Base-by-base conservation (phyloP, 1,139 yeast species). In the Geotrichum macrosporum region DNA sequence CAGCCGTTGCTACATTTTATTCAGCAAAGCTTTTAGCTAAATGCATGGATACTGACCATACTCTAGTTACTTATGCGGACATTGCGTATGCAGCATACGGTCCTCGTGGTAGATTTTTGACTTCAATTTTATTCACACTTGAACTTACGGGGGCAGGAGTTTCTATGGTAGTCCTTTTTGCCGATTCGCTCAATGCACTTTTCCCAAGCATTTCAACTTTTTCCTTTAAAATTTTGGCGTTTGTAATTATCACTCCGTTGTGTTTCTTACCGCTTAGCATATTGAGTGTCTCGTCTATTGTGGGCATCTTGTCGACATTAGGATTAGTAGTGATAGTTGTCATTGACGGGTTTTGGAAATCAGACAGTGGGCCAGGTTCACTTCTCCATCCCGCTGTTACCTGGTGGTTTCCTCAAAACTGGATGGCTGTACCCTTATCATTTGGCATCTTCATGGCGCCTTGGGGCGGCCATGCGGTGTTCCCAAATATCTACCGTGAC, bases 381-480 rank as follows among this genome's bases (percentile, higher is more conserved):
- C 67, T 85, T 35, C 54, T 79, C 5, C 60, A 70, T 18, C 83
- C 86, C 2, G 78, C 77, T 59, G 46, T 53, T 4, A 59, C 65
- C 6, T 55, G 59, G 56, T 33, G 57, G 22, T 75, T 77, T 70
- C 94, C 94, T 1, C 60, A 65, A 10, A 70, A 73, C 36, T 62
- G 71, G 55, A 64, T 65, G 27, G 68, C 73, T 35, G 71, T 81
- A 4, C 71, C 85, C 22, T 68, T 84, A 31, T 74, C 87, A 4
- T 72, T 84, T 53, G 94, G 94, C 4, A 74, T 85, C 36, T 75
- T 84, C 55, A 81, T 85, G 81, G 84, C 94, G 6, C 89, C 92
- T 13, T 85, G 92, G 85, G 94, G 94, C 53, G 95, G 94, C 2
- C 94, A 85, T 63, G 88, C 94, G 1, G 85, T 85, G 18, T 84